These are phyloP conservation scores for Pleomassaria siparia DNA, from an alignment of 2,329 filamentous ascomycete genomes.

Conservation along the genomic window DNA sequence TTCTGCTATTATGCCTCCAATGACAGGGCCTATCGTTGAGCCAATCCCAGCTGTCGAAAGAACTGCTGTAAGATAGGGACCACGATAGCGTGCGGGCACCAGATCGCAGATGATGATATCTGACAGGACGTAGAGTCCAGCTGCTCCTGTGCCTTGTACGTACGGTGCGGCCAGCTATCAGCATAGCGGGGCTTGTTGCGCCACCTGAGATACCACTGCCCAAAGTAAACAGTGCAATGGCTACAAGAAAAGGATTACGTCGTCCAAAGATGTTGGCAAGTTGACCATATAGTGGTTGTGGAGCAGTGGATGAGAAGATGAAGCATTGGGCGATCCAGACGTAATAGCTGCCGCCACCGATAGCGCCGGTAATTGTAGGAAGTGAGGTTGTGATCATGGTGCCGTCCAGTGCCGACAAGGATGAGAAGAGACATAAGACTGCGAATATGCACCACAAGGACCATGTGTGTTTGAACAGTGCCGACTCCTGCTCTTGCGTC, in stretches of 20 bases:
- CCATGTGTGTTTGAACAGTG: constrained; percentile 3
- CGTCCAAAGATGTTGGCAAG: constrained; percentile 55
- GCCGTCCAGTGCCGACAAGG: constrained; percentile 15
- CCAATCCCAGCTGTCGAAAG: constrained; percentile 47
- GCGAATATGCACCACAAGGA: constrained; percentile 1
- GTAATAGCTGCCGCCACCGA: constrained; percentile 31
- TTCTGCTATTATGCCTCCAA: constrained; percentile 3
- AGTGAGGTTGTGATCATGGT: constrained; percentile 40
- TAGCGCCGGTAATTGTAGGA: constrained; percentile 37
- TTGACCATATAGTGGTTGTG: constrained; percentile 55
- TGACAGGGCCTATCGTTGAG: constrained; percentile 50
- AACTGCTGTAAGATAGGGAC: constrained; percentile 46
- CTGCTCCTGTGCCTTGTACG: constrained; percentile 56
- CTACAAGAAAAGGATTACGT: constrained; percentile 29
- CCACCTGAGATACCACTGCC: constrained; percentile 56
- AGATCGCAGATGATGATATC: constrained; percentile 51
- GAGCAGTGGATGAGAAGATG: constrained; percentile 37
- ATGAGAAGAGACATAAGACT: constrained; percentile 5
- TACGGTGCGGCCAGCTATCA: constrained; percentile 57
- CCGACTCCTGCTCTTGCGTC: no score
- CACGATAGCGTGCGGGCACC: constrained; percentile 42
- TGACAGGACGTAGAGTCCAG: constrained; percentile 44
- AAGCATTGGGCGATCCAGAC: constrained; percentile 42
- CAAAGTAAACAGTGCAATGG: constrained; percentile 50
- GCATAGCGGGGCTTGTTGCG: constrained; percentile 45